Evolutionary conservation across 1,284 basidiomycete species (phyloP).

Genomic region (Puccinia hordei): DNA sequence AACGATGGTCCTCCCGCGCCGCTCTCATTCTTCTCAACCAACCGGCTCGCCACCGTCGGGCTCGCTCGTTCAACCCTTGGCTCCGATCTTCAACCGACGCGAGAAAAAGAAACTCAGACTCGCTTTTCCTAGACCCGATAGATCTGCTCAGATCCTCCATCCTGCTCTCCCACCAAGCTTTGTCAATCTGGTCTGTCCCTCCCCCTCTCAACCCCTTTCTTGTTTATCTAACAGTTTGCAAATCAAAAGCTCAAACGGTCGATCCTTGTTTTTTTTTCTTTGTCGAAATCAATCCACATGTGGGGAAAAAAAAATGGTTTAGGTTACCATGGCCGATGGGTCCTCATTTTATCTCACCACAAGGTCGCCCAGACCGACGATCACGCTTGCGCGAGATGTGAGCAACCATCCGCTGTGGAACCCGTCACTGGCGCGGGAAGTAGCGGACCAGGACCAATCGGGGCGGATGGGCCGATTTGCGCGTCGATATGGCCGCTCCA

Average conservation of each 20-base stretch:
- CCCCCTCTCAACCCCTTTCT: background rate
- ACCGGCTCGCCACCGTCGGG: background rate
- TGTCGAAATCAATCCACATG: no score
- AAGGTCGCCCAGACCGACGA: conserved; percentile 13
- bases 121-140: conserved; percentile 40
- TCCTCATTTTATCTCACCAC: conserved; percentile 33
- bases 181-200: conserved; percentile 16
- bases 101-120: conserved; percentile 41
- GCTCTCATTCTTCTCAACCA: background rate
- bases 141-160: background rate
- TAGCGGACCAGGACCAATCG: conserved; percentile 39
- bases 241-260: background rate
- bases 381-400: conserved; percentile 33
- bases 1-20: background rate
- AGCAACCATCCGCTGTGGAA: conserved; percentile 47
- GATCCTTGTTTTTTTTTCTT: background rate
- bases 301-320: background rate
- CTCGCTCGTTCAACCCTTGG: conserved; percentile 15
- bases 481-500: conserved; percentile 18
- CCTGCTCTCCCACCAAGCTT: conserved; percentile 24
- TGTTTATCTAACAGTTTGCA: background rate
- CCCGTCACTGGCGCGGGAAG: conserved; percentile 44
- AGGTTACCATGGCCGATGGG: conserved; percentile 39
- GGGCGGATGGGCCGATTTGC: conserved; percentile 42
- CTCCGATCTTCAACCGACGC: conserved; percentile 43